Percentiles rank a stretch among this genome's conserved stretches.
Evolutionary conservation across 176 grass and related monocot genomes (phyloP).

Genomic region (Hyparrhenia diplandra): DNA sequence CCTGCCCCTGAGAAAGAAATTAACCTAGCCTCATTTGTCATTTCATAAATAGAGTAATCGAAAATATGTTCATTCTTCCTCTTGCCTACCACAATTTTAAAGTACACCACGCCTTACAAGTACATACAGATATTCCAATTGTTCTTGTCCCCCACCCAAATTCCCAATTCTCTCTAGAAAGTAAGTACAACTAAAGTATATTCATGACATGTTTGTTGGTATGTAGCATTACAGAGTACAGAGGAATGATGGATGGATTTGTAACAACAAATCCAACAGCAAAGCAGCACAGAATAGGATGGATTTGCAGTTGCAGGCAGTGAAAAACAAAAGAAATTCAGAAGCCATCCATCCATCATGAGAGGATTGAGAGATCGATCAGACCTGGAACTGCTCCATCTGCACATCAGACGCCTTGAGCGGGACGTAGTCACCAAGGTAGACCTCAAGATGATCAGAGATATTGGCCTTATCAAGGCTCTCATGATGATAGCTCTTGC

Average conservation of each 20-base stretch:
- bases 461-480: constrained; percentile 85
- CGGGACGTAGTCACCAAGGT: constrained; percentile 82
- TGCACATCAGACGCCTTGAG: constrained; percentile 84
- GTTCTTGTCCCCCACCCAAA: background rate
- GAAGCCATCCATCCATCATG: too few relatives aligned
- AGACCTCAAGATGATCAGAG: constrained; percentile 85
- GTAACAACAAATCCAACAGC: background rate
- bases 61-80: background rate
- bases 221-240: background rate
- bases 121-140: background rate
- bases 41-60: too few relatives aligned
- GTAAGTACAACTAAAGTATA: background rate
- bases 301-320: background rate
- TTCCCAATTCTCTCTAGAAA: background rate
- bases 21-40: too few relatives aligned
- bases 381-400: constrained; percentile 69
- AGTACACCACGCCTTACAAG: background rate
- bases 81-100: too few relatives aligned
- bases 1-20: too few relatives aligned
- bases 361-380: background rate
- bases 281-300: background rate
- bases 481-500: constrained; percentile 91
- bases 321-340: background rate
- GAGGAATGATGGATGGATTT: background rate
- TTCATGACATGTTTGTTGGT: background rate